Base-by-base conservation (phyloP, 495 filamentous ascomycete genomes). In the Choiromyces venosus region DNA sequence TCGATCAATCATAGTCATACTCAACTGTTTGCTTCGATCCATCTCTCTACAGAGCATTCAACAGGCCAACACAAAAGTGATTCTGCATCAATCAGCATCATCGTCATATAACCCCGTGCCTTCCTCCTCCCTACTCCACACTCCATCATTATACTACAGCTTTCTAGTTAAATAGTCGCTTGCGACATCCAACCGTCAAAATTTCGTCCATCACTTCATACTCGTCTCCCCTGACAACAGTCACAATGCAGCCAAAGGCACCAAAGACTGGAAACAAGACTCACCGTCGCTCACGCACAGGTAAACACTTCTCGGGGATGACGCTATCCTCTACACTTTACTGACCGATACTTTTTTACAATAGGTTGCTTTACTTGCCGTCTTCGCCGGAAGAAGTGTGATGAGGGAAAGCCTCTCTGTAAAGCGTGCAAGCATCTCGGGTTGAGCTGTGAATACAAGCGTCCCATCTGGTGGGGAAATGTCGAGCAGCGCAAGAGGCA, bases 331-430 rank as follows among this genome's bases (percentile, higher is more conserved):
- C 46, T 25, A 29, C 25, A 12, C 66, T 36, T 61, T 40, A 37
- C 29, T 77, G 61, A 79, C 80, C 82, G 80, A 83, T 81, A 78
- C 71, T 65, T 5, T 68, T 69, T 69, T 68, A 75, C 67, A 73
- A 39, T 82, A 98, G 95, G 95, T 67, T 99, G 95, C 87, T 99
- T 94, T 83, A 98, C 94, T 70, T 99, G 95, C 86, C 91, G 95
- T 79, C 83, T 99, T 74, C 89, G 95, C 81, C 84, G 95, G 79
- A 97, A 99, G 88, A 99, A 99, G 88, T 98, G 95, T 84, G 94
- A 99, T 81, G 95, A 99, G 83, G 91, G 89, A 70, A 91, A 91
- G 78, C 91, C 92, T 46, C 85, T 88, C 75, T 99, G 95, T 85
- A 88, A 88, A 68, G 93, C 94, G 67, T 99, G 95, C 87, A 91